phyloP scores from a whole-genome alignment of 164 flowering plant genomes.

The Pachysandra terminalis region DNA sequence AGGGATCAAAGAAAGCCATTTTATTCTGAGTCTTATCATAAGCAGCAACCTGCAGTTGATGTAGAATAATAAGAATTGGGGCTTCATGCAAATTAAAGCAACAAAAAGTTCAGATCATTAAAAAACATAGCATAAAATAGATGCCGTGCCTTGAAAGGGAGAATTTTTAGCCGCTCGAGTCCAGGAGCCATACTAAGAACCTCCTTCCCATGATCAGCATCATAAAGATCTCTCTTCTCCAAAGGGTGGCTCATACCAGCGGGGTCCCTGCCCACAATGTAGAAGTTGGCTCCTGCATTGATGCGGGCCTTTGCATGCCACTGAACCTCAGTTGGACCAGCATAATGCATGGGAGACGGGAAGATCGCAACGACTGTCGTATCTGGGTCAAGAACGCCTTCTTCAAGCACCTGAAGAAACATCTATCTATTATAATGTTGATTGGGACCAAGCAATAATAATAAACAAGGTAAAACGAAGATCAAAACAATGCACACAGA shows the following conservation, averaged over 20 bases:
- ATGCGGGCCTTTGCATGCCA: conserved; percentile 99
- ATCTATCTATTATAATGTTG: conserved; percentile 4
- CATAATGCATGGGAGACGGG: conserved; percentile 99
- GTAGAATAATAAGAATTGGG: neutral
- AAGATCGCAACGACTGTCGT: conserved; percentile 92
- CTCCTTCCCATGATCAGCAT: conserved; percentile 97
- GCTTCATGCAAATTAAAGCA: neutral
- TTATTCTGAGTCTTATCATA: conserved; percentile 78
- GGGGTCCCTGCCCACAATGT: conserved; percentile 98
- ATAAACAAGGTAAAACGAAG: too few species aligned
- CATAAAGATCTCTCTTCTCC: conserved; percentile 88
- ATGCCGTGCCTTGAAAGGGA: conserved; percentile 76
- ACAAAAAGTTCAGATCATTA: neutral
- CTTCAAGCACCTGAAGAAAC: conserved; percentile 82
- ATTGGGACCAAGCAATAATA: too few species aligned
- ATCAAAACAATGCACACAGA: too few species aligned
- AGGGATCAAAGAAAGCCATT: conserved; percentile 98
- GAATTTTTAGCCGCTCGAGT: conserved; percentile 82
- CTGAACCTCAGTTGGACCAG: conserved; percentile 99
- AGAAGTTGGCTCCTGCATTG: conserved; percentile 98
- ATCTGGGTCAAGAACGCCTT: conserved; percentile 94
- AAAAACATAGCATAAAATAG: neutral
- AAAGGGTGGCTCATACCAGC: conserved; percentile 97
- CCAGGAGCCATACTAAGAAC: conserved; percentile 99
- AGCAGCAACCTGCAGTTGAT: conserved; percentile 79